A percentile compares a stretch with the other conserved stretches of the same genome.
Evolutionary conservation across 2,329 filamentous ascomycete genomes (phyloP).

Genomic region (Calonectria leucothoes): DNA sequence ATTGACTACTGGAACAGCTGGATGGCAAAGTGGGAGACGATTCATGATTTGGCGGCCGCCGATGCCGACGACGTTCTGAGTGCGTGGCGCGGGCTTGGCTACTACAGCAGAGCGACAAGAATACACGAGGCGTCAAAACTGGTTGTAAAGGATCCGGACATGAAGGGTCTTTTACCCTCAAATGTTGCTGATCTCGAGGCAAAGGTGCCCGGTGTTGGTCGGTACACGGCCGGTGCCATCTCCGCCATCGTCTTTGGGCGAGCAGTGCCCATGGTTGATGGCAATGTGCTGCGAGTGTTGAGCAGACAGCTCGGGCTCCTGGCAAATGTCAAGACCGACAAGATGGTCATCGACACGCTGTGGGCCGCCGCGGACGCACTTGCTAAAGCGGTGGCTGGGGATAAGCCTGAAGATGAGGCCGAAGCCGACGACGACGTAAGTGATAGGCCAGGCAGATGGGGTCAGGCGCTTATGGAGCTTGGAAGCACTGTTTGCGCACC

Average conservation of each 20-base stretch:
- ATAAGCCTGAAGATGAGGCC: constrained; percentile 39
- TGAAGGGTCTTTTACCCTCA: constrained; percentile 63
- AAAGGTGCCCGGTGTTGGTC: constrained; percentile 68
- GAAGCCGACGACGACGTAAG: constrained; percentile 48
- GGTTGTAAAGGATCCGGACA: constrained; percentile 55
- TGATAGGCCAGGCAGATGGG: constrained; percentile 69
- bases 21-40: constrained; percentile 71
- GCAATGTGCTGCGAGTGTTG: constrained; percentile 71
- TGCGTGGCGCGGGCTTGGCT: constrained; percentile 71
- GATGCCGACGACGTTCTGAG: constrained; percentile 66
- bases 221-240: constrained; percentile 73
- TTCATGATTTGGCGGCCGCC: constrained; percentile 66
- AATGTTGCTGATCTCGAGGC: constrained; percentile 58
- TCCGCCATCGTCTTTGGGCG: constrained; percentile 72
- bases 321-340: constrained; percentile 68
- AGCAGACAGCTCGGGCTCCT: constrained; percentile 69
- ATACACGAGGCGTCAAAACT: constrained; percentile 68
- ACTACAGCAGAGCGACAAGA: constrained; percentile 72
- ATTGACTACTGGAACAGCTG: constrained; percentile 73
- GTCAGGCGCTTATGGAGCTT: constrained; percentile 74
- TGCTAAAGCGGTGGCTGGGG: constrained; percentile 61
- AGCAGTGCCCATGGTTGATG: constrained; percentile 71
- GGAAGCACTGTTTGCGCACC: constrained; percentile 72
- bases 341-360: constrained; percentile 61
- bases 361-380: constrained; percentile 70